Conservation (phyloP, 768 basidiomycete species). For the Hericium erinaceus region DNA sequence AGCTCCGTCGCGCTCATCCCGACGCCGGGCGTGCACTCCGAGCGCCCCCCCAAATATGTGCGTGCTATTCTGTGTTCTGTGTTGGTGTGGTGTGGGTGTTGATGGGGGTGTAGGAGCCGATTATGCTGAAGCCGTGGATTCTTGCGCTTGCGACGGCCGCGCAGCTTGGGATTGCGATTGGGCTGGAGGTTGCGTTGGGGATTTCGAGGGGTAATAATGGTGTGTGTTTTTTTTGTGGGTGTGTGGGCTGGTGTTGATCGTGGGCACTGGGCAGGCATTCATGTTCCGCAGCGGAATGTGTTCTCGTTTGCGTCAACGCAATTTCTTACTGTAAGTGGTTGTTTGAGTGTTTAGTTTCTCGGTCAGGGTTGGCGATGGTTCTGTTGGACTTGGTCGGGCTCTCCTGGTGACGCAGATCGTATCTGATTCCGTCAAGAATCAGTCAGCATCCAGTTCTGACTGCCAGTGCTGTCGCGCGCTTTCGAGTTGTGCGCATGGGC, state of each 20-base stretch:
- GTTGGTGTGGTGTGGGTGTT: background rate
- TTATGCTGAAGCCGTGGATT: background rate
- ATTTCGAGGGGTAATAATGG: constrained; percentile 4
- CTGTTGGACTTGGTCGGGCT: no score
- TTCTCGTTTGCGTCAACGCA: constrained; percentile 39
- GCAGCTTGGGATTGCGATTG: constrained; percentile 1
- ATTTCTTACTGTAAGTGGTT: constrained; percentile 28
- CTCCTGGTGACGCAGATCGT: no score
- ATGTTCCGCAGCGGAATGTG: constrained; percentile 39
- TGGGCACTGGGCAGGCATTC: constrained; percentile 45
- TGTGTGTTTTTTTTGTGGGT: background rate
- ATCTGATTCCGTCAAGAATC: no score
- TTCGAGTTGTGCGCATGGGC: no score
- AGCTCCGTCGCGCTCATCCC: constrained; percentile 1
- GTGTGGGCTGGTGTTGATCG: background rate
- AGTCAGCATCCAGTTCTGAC: no score
- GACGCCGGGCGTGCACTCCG: background rate
- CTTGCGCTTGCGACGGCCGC: background rate
- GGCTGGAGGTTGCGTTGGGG: constrained; percentile 3
- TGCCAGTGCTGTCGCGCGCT: no score
- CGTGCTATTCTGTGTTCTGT: background rate
- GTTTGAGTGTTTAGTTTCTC: background rate
- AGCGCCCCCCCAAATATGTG: constrained; percentile 2
- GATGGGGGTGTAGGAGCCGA: constrained; percentile 2
- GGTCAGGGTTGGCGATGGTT: no score